Evolutionary conservation across 129 eudicot species (phyloP), one percentile per base, ranked within the genome.

Genomic region (Sambucus nigra): DNA sequence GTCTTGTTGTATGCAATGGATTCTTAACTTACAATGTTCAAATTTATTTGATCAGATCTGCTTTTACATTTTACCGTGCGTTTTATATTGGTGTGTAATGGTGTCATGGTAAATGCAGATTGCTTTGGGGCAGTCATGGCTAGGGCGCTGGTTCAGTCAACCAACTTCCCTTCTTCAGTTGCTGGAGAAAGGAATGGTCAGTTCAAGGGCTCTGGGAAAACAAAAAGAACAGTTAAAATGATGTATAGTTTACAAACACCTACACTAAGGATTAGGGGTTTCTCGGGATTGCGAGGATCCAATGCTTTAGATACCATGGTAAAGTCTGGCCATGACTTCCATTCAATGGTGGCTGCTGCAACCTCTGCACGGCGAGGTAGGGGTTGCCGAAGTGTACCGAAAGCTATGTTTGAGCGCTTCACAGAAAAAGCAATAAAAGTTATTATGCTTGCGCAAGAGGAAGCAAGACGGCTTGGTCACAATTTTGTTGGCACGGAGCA

Each of bases 391-490:
- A 55, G 66, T 19, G 86, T 71, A 26, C 81, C 88, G 25, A 76
- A 62, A 74, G 94, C 94, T 31, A 80, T 87, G 96, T 87, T 87
- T 77, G 94, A 83, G 53, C 86, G 94, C 17, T 87, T 87, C 39
- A 87, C 96, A 16, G 94, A 87, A 53, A 87, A 87, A 67, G 94
- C 96, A 23, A 82, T 87, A 19, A 87, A 80, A 74, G 96, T 87
- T 40, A 87, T 87, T 12, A 83, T 87, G 96, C 96, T 87, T 67
- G 94, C 96, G 48, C 96, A 87, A 72, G 96, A 87, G 67, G 96
- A 87, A 71, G 88, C 96, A 17, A 87, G 89, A 39, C 52, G 94
- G 55, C 80, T 87, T 40, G 94, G 94, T 40, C 96, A 87, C 55
- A 83, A 83, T 57, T 87, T 83, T 70, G 94, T 83, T 50, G 89